Conservation (phyloP, 2,329 filamentous ascomycete genomes). For the Ophiostoma perfectum region DNA sequence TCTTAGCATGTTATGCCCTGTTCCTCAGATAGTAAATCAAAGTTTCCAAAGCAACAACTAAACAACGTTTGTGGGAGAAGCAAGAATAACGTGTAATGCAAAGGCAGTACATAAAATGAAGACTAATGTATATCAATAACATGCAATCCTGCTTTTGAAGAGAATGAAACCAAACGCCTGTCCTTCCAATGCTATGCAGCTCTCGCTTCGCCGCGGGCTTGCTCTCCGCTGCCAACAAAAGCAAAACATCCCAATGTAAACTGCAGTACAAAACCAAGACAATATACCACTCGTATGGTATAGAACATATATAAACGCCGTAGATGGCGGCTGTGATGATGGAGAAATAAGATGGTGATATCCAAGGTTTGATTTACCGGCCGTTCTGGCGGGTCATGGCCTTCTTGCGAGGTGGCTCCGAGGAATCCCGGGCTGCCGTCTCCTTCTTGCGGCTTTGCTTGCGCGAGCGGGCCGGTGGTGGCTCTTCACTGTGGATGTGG, state of each 20-base stretch:
- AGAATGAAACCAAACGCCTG: slow-evolving; percentile 1
- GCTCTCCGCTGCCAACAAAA: neutral
- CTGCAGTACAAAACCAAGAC: neutral
- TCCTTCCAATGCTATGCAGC: neutral
- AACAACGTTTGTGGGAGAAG: too few relatives aligned
- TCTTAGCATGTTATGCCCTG: too few relatives aligned
- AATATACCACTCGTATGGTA: neutral
- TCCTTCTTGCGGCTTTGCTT: slow-evolving; percentile 51
- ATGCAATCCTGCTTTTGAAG: neutral
- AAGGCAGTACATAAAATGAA: too few relatives aligned
- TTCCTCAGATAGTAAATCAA: neutral
- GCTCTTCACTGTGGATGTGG: slow-evolving; percentile 52
- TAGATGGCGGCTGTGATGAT: too few relatives aligned
- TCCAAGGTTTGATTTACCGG: neutral
- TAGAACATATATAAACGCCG: neutral
- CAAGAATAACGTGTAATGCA: too few relatives aligned
- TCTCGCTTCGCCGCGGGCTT: neutral
- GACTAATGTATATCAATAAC: too few relatives aligned
- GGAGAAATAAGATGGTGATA: too few relatives aligned
- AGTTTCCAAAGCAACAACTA: too few relatives aligned
- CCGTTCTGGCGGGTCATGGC: slow-evolving; percentile 17
- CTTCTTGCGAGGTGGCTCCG: slow-evolving; percentile 29
- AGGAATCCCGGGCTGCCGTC: slow-evolving; percentile 24
- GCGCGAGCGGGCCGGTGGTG: slow-evolving; percentile 46
- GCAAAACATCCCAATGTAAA: neutral